Percentiles rank a stretch among this genome's conserved stretches.
Evolutionary conservation across 805 yeast genomes (phyloP).

Genomic region (Hanseniaspora nectarophila): DNA sequence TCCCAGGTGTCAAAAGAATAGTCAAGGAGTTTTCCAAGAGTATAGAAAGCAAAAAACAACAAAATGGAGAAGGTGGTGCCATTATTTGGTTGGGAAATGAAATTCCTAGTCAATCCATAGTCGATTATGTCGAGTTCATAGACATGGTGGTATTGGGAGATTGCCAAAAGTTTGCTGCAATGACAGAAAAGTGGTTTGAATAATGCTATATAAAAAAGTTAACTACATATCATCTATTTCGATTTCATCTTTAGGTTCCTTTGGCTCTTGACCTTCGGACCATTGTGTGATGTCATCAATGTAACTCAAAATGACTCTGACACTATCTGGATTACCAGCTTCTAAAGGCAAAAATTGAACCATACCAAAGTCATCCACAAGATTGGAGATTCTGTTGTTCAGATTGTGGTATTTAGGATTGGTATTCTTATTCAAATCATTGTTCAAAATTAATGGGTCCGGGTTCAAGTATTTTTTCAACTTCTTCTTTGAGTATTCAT

Average conservation of each 20-base stretch:
- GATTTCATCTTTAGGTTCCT: conserved; percentile 75
- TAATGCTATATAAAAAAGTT: neutral
- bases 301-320: conserved; percentile 73
- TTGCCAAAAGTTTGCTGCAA: conserved; percentile 43
- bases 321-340: conserved; percentile 60
- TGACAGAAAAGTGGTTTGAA: conserved; percentile 1
- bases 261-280: conserved; percentile 94
- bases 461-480: conserved; percentile 81
- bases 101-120: conserved; percentile 39
- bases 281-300: conserved; percentile 97
- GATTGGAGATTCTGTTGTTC: conserved; percentile 70
- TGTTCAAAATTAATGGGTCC: conserved; percentile 63
- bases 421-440: conserved; percentile 37
- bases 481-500: conserved; percentile 61
- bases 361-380: conserved; percentile 97
- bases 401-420: conserved; percentile 58
- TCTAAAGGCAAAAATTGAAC: conserved; percentile 90
- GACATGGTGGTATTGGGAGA: conserved; percentile 55
- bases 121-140: conserved; percentile 39
- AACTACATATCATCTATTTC: conserved; percentile 48
- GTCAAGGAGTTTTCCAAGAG: conserved; percentile 49
- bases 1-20: conserved; percentile 57
- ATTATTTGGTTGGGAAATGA: conserved; percentile 53
- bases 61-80: conserved; percentile 34
- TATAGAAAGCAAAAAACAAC: conserved; percentile 35